Base-by-base conservation (phyloP, 2,329 filamentous ascomycete genomes). In the Xylaria digitata region DNA sequence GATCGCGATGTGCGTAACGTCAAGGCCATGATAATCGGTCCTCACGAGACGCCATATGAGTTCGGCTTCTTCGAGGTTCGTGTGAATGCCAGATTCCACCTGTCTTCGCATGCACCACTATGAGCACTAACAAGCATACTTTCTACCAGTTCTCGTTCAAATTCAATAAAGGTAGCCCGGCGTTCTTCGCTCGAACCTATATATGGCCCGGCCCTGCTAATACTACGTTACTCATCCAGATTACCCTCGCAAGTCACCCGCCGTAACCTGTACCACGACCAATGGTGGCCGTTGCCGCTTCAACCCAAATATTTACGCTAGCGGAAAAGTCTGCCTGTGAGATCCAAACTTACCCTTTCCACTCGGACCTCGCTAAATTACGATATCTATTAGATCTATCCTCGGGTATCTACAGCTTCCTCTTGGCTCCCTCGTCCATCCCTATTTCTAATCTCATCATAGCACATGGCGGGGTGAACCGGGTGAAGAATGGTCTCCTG, bases 281-380 rank as follows among this genome's bases (percentile, higher is more conserved):
- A 97, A 98, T 76, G 84, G 86, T n/a, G 95, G 95, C 11, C 86
- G 90, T 66, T 94, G 91, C 76, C 90, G 96, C 7, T 98, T 98
- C 83, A 97, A 97, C 75, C 96, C 96, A 3, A 99, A 99, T 76
- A 97, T 99, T 68, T 99, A 99, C 77, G 86, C 94, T 1, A 88
- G 83, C 56, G 96, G 96, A 55, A 96, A 95, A 80, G 94, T 99
- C 63, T 99, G 96, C 82, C 80, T 99, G 88, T 96, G 80, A 83
- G 91, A 37, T n/a, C 86, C 15, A 19, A 15, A n/a, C 11, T 1
- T 6, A 11, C 26, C 43, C 21, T 15, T 40, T 34, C 26, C 30
- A 30, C 26, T 43, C 15, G 54, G 21, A 62, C n/a, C 32, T 56
- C 11, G 19, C 67, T 70, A 61, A 67, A 23, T 45, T 40, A 34